Evolutionary conservation across 768 basidiomycete species (phyloP), one percentile per base, ranked within the genome.

Genomic region (Trametes maxima): DNA sequence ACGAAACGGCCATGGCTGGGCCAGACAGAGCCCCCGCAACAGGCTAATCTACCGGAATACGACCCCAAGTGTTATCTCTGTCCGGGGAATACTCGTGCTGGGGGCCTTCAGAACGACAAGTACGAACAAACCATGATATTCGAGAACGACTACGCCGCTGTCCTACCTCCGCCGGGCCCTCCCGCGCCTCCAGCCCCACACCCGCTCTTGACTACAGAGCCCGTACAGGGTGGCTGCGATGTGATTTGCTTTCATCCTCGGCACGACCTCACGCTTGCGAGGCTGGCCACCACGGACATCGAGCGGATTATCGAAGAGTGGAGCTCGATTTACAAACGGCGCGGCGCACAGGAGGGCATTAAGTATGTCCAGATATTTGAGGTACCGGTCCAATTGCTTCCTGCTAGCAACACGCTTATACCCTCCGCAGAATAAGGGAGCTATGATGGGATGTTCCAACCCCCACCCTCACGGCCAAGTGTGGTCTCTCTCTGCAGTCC

Each of bases 381-480:
- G 86, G 93, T 89, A 66, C 48, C 77, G 54, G 40, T 53, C 24
- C 49, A 33, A 45, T 24, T 13, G 16, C 11, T 24, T 21, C n/a
- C 10, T 3, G 33, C 13, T 49, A 35, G n/a, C 28, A 17, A 3
- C 17, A 21, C 19, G 13, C 52, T 24, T 33, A 59, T 48, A 22
- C 14, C 43, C 33, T 35, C 7, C 19, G 49, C 47, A 70, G 69
- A 69, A 70, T 56, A 95, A 95, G 75, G 95, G 95, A 2, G 75
- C 88, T 2, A 94, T 94, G 79, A 95, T 95, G 95, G 95, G 95
- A 12, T 95, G 93, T 70, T 93, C 90, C 7, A 96, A 95, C 69
- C 92, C 94, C 24, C 95, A 96, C 72, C 94, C 95, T 0, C 95
- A 96, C 72, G 92, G 94, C 21, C 95, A 97, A 73, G 85, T 88